Base-by-base conservation (phyloP, 169 alveolate species). In the Cryptosporidium bovis region DNA sequence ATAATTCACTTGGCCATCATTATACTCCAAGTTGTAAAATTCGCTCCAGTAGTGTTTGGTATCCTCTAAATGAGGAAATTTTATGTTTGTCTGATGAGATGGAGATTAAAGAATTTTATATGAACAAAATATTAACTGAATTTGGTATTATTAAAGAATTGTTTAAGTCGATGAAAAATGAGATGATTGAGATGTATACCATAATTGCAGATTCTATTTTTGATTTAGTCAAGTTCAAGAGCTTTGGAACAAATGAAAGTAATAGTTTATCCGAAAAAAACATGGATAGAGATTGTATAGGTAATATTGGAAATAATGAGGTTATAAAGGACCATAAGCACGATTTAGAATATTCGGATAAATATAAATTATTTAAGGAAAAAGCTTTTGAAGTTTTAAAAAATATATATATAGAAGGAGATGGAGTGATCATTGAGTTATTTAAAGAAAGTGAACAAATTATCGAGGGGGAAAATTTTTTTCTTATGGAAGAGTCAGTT, bases 31-130 rank as follows among this genome's bases (percentile, higher is more conserved):
- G 64, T 15, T 77, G 71, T 62, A 58, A 46, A 60, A 36, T 36
- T 31, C 69, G 64, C 33, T 77, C 87, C 8, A 62, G 64, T 18
- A n/a, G 46, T 56, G 27, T 71, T 44, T 77, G 87, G 87, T 77
- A 77, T 29, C 87, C 87, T 24, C 46, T 29, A n/a, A 56, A 48
- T 62, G 24, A 24, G 7, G 53, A 44, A 7, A 44, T 62, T 51
- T 33, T 69, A 18, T 24, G 44, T n/a, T 13, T 55, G 13, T 44
- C 27, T 5, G 36, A 51, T 27, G 29, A 40, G 15, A 31, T 12
- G 3, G 77, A 77, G 13, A 60, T 62, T 33, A 46, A 27, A 5
- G 77, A 77, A 24, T 56, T 27, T 77, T 20, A 20, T 8, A 18
- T 77, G 18, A 56, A 62, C 27, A 60, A 27, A 12, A 56, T 46